Evolutionary conservation across 78 protist species (phyloP).

Genomic region (Mastigamoeba balamuthi): DNA sequence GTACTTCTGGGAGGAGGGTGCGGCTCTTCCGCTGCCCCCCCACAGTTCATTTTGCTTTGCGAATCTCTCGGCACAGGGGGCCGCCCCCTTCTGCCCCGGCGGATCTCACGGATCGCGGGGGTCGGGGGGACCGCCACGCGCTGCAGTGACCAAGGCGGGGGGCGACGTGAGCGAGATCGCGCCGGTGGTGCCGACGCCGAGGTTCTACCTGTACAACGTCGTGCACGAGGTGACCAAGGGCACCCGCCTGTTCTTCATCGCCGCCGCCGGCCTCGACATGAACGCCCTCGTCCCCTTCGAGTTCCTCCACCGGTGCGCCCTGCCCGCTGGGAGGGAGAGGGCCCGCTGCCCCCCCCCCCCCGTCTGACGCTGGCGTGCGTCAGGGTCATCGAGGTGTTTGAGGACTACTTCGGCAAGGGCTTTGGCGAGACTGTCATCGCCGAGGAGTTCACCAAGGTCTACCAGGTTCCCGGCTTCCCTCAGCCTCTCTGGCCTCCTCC

Average conservation of each 20-base stretch:
- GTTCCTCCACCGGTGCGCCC: conserved; percentile 69
- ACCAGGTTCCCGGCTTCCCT: neutral
- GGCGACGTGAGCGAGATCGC: neutral
- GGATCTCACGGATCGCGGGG: neutral
- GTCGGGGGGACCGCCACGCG: neutral
- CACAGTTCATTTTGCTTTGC: neutral
- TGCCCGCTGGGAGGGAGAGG: too few relatives aligned
- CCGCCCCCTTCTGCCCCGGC: neutral
- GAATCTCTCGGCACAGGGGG: neutral
- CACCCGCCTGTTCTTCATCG: conserved; percentile 16
- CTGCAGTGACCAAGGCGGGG: neutral
- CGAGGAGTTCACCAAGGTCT: conserved; percentile 63
- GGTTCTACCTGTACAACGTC: conserved; percentile 43
- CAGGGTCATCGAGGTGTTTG: conserved; percentile 58
- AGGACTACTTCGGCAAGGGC: conserved; percentile 37
- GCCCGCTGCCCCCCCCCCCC: too few relatives aligned
- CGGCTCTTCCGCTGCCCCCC: neutral
- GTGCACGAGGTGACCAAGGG: neutral
- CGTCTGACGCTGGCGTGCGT: too few relatives aligned
- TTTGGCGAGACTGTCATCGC: conserved; percentile 24
- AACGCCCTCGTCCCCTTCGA: conserved; percentile 69
- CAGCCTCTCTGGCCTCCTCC: neutral
- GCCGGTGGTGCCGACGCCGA: conserved; percentile 31
- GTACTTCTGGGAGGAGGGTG: conserved; percentile 17
- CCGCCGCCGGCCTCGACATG: conserved; percentile 10